Evolutionary conservation across 177 flowering plant species (phyloP).

Genomic region (Vitis hybrid): DNA sequence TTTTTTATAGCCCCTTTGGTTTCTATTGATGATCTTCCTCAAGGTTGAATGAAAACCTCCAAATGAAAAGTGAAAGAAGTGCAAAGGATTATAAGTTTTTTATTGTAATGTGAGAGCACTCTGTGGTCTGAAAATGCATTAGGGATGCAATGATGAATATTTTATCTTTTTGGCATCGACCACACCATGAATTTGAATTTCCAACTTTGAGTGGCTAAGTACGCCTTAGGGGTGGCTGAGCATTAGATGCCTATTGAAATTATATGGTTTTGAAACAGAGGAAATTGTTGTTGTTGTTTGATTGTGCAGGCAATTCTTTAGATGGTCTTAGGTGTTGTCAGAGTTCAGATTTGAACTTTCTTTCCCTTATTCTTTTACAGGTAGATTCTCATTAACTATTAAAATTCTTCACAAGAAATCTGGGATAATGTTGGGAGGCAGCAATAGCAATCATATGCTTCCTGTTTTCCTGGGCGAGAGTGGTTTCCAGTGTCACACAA

Average conservation of each 20-base stretch:
- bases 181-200: background rate
- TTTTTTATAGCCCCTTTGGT: too few relatives aligned
- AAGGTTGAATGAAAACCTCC: too few relatives aligned
- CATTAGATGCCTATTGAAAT: background rate
- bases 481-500: constrained; percentile 23
- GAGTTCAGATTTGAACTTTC: background rate
- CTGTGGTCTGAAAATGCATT: too few relatives aligned
- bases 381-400: constrained; percentile 1
- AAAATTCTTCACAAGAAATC: background rate
- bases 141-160: background rate
- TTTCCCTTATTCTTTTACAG: constrained; percentile 11
- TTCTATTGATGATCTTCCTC: too few relatives aligned
- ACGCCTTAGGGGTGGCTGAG: background rate
- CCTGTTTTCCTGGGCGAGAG: constrained; percentile 33
- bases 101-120: too few relatives aligned
- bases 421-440: constrained; percentile 39
- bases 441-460: constrained; percentile 27
- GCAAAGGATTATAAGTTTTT: too few relatives aligned
- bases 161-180: background rate
- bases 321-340: background rate
- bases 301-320: background rate
- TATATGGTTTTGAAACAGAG: background rate
- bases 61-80: too few relatives aligned
- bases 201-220: too few relatives aligned
- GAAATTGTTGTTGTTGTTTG: background rate